Conservation (phyloP, 108 stramenopile species). For the Poteriospumella lacustris region DNA sequence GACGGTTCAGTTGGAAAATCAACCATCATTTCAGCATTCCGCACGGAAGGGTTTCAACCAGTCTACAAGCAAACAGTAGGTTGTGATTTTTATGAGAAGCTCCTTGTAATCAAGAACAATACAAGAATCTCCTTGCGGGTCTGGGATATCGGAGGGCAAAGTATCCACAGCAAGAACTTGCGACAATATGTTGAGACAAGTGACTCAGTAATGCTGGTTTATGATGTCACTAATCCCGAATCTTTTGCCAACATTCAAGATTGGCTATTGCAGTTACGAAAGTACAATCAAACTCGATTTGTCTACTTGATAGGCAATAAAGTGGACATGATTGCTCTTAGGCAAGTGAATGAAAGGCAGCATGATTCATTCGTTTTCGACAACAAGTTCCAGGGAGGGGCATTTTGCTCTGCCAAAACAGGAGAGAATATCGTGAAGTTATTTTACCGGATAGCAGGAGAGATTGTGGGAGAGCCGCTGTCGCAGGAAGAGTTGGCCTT, state of each 20-base stretch:
- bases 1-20: constrained; percentile 52
- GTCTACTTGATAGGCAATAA: constrained; percentile 40
- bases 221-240: constrained; percentile 45
- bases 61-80: constrained; percentile 49
- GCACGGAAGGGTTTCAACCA: constrained; percentile 35
- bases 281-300: neutral
- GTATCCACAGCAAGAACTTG: constrained; percentile 36
- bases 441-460: constrained; percentile 23
- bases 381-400: constrained; percentile 33
- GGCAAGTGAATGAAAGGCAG: constrained; percentile 24
- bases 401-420: constrained; percentile 36
- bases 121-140: constrained; percentile 23
- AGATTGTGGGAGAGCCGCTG: constrained; percentile 9
- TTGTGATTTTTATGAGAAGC: constrained; percentile 44
- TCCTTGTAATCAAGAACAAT: neutral
- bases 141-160: constrained; percentile 53
- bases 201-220: constrained; percentile 40
- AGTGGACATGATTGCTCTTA: constrained; percentile 26
- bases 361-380: constrained; percentile 31
- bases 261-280: constrained; percentile 30
- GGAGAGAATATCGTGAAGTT: constrained; percentile 41
- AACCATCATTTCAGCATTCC: constrained; percentile 36
- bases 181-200: constrained; percentile 33
- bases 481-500: constrained; percentile 29
- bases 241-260: constrained; percentile 40